Evolutionary conservation across 1,284 basidiomycete species (phyloP), one percentile per base, ranked within the genome.

Genomic region (Uromyces viciae-fabae): DNA sequence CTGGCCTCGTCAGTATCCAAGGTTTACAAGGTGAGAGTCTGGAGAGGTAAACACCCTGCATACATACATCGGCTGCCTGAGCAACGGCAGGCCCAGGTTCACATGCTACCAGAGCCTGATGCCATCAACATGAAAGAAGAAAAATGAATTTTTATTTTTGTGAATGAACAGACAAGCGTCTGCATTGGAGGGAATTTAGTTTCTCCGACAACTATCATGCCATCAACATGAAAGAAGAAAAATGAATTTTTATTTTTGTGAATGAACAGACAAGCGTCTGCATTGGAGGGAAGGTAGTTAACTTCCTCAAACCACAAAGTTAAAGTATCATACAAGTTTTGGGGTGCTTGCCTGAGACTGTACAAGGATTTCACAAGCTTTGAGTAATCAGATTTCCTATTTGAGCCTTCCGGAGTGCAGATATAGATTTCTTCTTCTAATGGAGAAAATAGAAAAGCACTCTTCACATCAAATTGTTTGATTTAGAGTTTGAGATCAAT

Each of bases 341-440:
- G 28, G 7, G 69, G 69, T 46, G 42, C 46, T 52, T 72, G 69
- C 42, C 28, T 14, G 15, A 68, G 64, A 7, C 64, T 25, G 25
- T 68, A 68, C n/a, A 68, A 14, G 14, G 64, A 28, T 38, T 68
- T 68, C 14, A 28, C 33, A 7, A 68, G 33, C 25, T 38, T 22
- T 31, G 38, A 25, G 36, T 33, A 68, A 11, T 15, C 15, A 19
- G 15, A 15, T 14, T 33, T 40, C 33, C 15, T 22, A 15, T 68
- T 25, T 7, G 33, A 68, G 11, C 86, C 86, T 2, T 84, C 83
- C 0, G 86, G 86, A 0, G 85, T 84, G 28, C 83, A 79, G 84
- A 87, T 85, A 82, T 87, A 88, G 40, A 88, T 84, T 0, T 85
- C 84, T 64, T 88, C 87, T 0, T 87, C 84, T 0, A 90, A 84